Base-by-base conservation (phyloP, 2,329 filamentous ascomycete species). In the Fusarium albosuccineum region DNA sequence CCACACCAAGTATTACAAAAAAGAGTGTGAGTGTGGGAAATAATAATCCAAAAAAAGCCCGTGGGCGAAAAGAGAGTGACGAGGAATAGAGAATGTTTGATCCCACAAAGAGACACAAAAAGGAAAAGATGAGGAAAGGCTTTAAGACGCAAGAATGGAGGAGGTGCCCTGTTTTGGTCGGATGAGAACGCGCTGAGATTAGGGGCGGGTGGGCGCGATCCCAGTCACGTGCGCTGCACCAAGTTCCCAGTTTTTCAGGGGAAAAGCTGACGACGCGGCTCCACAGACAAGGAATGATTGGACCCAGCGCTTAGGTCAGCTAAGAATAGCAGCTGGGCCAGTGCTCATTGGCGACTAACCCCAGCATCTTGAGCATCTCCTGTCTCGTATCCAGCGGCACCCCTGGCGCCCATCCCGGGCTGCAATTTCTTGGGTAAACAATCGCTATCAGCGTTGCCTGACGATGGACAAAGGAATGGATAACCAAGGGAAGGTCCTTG, bases 41-140 rank as follows among this genome's bases (percentile, higher is more conserved):
- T 51, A 50, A 41, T 56, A 52, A 52, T 58, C 37, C 48, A 69
- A 52, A 66, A 65, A 64, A 45, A 40, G 60, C 54, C 68, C 59
- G 60, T 46, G 26, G 66, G 61, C 57, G 55, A 59, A 71, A 68
- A 72, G 68, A 70, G 67, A 74, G 60, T 66, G 66, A 71, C 68
- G 59, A 64, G 64, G 57, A 66, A 69, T 56, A 66, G 60, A 61
- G 62, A 71, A 70, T 62, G 66, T 62, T 22, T 64, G 48, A 58
- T 57, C 52, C 49, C 60, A 65, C 60, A 59, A 46, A 65, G 52
- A 71, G 56, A 64, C 34, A 60, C n/a, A 37, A 60, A 62, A 62
- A 55, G 50, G 56, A 66, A 62, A 52, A 37, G 56, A 65, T 66
- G 55, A 59, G 40, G 41, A 57, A 39, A 57, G 16, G 53, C 30